Conservation (phyloP, 208 protist genomes). For the Herpetomonas samuelpessoai region DNA sequence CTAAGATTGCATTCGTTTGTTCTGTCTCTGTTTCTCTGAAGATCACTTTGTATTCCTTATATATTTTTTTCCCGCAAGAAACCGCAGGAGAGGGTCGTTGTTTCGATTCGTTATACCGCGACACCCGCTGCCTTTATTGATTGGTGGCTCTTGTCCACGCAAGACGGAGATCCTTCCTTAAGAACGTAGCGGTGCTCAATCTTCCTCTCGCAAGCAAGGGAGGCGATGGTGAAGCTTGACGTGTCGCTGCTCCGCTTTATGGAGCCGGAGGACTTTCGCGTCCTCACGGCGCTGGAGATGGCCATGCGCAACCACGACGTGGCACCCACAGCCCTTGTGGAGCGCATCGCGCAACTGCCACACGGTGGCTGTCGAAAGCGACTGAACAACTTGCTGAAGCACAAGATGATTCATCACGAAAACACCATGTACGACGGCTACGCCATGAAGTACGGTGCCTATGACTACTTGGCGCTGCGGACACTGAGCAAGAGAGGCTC, state of each 20-base stretch:
- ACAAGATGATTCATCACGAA: conserved; percentile 95
- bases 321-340: conserved; percentile 93
- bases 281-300: conserved; percentile 95
- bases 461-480: conserved; percentile 98
- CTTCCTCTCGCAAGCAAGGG: too few relatives aligned
- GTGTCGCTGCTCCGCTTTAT: conserved; percentile 86
- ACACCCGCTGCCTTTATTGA: too few relatives aligned
- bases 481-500: conserved; percentile 92
- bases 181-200: too few relatives aligned
- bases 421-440: conserved; percentile 97
- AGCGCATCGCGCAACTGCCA: conserved; percentile 94
- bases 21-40: neutral
- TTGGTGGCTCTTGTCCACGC: too few relatives aligned
- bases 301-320: conserved; percentile 99
- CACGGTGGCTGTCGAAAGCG: conserved; percentile 93
- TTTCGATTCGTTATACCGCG: too few relatives aligned
- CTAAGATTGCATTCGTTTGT: conserved; percentile 1
- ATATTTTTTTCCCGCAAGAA: too few relatives aligned
- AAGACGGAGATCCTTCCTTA: too few relatives aligned
- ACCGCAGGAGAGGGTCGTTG: too few relatives aligned
- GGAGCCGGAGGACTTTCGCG: conserved; percentile 90
- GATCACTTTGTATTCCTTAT: conserved; percentile 4
- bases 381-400: conserved; percentile 84
- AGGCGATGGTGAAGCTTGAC: conserved; percentile 90
- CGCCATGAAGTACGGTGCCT: conserved; percentile 97